Percentiles rank a stretch among this genome's conserved stretches.
Evolutionary conservation across 306 rosid genomes (phyloP).

Genomic region (Begonia masoniana): DNA sequence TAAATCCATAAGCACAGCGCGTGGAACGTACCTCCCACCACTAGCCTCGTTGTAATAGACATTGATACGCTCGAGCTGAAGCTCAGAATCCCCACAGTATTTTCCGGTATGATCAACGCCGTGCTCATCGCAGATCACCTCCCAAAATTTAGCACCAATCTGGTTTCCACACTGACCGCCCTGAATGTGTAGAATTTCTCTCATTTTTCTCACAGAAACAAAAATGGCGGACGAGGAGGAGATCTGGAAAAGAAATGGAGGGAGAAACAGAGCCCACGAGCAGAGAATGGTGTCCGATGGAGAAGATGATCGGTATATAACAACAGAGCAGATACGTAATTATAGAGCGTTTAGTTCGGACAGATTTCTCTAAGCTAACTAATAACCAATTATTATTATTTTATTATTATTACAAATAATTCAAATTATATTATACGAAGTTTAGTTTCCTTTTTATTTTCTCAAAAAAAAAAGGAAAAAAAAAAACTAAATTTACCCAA

Average conservation of each 20-base stretch:
- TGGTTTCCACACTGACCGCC: constrained; percentile 48
- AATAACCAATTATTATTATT: not conserved
- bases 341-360: not conserved
- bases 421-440: not conserved
- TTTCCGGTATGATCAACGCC: constrained; percentile 31
- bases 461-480: not conserved
- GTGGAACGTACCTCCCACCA: constrained; percentile 37
- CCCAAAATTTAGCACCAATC: constrained; percentile 49
- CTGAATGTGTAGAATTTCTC: constrained; percentile 43
- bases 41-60: constrained; percentile 41
- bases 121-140: constrained; percentile 42
- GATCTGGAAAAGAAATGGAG: not conserved
- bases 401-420: not conserved
- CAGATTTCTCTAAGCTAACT: not conserved
- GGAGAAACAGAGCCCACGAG: not conserved
- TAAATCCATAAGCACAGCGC: constrained; percentile 43
- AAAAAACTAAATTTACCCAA: not conserved
- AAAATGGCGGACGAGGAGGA: not conserved
- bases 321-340: not conserved
- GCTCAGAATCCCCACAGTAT: constrained; percentile 30
- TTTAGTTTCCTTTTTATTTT: too few species aligned
- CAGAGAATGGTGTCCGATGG: not conserved
- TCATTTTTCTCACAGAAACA: constrained; percentile 17
- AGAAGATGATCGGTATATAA: not conserved
- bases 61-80: constrained; percentile 37